Conservation (phyloP, 805 yeast genomes). For the Saturnispora sanitii region DNA sequence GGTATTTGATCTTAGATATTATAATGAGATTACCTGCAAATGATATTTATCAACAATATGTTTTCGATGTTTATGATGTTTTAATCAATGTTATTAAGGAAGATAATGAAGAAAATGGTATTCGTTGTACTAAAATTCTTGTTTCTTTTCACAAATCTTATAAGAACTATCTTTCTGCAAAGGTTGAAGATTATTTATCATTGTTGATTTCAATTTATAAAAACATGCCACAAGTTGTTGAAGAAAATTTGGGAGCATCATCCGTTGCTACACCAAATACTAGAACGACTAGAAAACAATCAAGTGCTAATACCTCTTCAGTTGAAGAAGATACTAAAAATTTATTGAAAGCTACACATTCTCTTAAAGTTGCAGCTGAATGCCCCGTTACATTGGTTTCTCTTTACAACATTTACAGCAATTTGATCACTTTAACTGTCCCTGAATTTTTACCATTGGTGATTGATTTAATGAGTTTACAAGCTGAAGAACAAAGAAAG, state of each 20-base stretch:
- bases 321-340: slow-evolving; percentile 36
- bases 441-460: slow-evolving; percentile 76
- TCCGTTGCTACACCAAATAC: slow-evolving; percentile 4
- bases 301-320: neutral
- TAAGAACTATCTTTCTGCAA: slow-evolving; percentile 53
- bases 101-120: slow-evolving; percentile 96
- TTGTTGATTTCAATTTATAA: slow-evolving; percentile 68
- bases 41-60: slow-evolving; percentile 67
- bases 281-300: neutral
- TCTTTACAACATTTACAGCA: slow-evolving; percentile 77
- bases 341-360: slow-evolving; percentile 58
- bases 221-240: slow-evolving; percentile 68
- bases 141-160: slow-evolving; percentile 81
- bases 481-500: slow-evolving; percentile 71
- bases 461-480: slow-evolving; percentile 59
- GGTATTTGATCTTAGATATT: slow-evolving; percentile 69
- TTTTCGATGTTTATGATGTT: slow-evolving; percentile 47
- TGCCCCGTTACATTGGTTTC: slow-evolving; percentile 97
- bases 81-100: slow-evolving; percentile 49
- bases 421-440: slow-evolving; percentile 57
- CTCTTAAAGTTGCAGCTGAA: slow-evolving; percentile 88
- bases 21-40: slow-evolving; percentile 75
- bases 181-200: slow-evolving; percentile 71
- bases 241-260: slow-evolving; percentile 46
- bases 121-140: slow-evolving; percentile 76